These are phyloP conservation scores for Mitragyna speciosa DNA, from an alignment of 257 asterid species.

Conservation along the genomic window DNA sequence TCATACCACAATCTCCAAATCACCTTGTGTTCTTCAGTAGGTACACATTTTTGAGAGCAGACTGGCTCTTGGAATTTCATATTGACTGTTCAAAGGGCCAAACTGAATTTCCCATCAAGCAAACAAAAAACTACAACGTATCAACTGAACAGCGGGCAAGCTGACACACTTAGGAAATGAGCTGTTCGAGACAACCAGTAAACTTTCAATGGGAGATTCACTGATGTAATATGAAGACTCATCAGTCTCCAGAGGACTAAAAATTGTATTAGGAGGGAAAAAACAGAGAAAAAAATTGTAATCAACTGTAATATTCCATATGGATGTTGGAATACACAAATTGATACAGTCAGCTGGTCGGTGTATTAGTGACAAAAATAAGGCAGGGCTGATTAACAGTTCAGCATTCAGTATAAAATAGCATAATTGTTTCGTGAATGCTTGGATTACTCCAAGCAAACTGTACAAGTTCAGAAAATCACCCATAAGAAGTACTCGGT, in stretches of 20 bases:
- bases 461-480: neutral
- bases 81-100: neutral
- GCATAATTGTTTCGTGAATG: neutral
- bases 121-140: neutral
- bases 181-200: constrained; percentile 32
- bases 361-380: neutral
- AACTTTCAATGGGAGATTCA: constrained; percentile 37
- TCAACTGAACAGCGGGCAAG: constrained; percentile 48
- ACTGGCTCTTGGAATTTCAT: neutral
- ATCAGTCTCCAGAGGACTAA: constrained; percentile 6
- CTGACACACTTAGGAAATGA: constrained; percentile 71
- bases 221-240: constrained; percentile 72
- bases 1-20: neutral
- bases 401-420: neutral
- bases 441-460: neutral
- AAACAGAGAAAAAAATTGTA: neutral
- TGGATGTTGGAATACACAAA: neutral
- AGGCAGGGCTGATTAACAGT: neutral
- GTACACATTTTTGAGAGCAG: neutral
- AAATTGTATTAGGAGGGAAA: constrained; percentile 10
- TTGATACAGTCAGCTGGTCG: neutral
- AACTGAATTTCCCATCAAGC: neutral
- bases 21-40: neutral
- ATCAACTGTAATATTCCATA: neutral
- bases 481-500: neutral